Evolutionary conservation across 192 early-diverging fungal genomes (phyloP), one percentile per base, ranked within the genome.

Genomic region (Coemansia reversa): DNA sequence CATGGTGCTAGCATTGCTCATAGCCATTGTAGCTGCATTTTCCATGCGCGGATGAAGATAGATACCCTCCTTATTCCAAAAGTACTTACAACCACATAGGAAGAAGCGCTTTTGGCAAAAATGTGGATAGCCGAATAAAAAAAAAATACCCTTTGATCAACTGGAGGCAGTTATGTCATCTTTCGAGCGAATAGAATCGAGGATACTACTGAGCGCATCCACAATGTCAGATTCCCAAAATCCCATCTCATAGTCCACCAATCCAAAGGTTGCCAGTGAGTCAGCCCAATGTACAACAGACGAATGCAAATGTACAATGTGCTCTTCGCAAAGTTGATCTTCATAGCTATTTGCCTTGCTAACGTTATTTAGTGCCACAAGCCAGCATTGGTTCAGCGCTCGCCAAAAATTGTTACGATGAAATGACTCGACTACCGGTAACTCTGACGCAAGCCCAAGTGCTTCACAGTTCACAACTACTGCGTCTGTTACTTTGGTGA

Each of bases 221-320:
- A 90, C 65, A 58, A 93, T 89, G 35, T 90, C 89, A 27, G 83
- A 74, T 62, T 90, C 91, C 88, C 88, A 92, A 53, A 90, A 87
- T 22, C 91, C 92, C 74, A 92, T 84, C 57, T 93, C 90, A 70
- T 92, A 93, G 65, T 93, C 89, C 22, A 93, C 90, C 55, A 93
- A 67, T 1, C 92, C 91, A 80, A 81, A 93, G 60, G 83, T 75
- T 55, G 88, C 87, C 58, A 93, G 67, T 18, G 74, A 67, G 65
- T 92, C 86, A 2, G 84, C 85, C 92, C 92, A 93, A 4, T 74
- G 64, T 52, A 86, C 81, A 5, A 92, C 83, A 23, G 70, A 84
- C 51, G 84, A 73, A 55, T 86, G 76, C 50, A 92, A 53, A 45
- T 85, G 79, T 63, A 83, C 83, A 39, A 89, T 66, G 55, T 87